phyloP scores from a whole-genome alignment of 306 rosid genomes.

The Trifolium pratense region DNA sequence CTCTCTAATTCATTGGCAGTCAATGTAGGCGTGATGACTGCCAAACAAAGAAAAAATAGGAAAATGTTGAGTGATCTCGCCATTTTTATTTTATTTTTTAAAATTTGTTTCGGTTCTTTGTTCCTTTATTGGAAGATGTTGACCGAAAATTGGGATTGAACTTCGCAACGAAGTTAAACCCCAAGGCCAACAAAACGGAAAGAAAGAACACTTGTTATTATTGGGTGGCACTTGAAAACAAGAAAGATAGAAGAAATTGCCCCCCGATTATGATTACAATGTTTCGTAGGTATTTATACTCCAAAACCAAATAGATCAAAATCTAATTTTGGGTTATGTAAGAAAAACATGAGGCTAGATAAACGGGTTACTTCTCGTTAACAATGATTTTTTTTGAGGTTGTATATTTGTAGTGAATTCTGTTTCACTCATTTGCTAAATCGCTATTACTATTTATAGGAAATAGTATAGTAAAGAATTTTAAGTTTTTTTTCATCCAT shows the following conservation, averaged over 20 bases:
- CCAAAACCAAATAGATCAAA: neutral
- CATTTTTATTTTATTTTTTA: no score
- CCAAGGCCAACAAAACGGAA: neutral
- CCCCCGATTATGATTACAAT: neutral
- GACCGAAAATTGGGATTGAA: neutral
- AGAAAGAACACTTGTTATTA: neutral
- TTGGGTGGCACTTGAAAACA: neutral
- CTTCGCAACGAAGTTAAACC: neutral
- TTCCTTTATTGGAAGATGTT: no score
- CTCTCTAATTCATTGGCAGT: constrained; percentile 39
- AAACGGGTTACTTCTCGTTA: neutral
- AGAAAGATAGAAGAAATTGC: neutral
- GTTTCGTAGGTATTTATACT: neutral
- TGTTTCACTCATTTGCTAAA: neutral
- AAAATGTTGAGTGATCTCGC: no score
- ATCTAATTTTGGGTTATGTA: neutral
- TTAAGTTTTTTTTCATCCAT: no score
- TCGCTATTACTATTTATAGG: no score
- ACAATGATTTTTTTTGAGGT: neutral
- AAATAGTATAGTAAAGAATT: no score
- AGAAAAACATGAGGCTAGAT: no score
- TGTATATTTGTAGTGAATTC: neutral
- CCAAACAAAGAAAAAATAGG: constrained; percentile 41
- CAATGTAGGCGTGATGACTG: constrained; percentile 33
- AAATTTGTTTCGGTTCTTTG: no score